Base-by-base conservation (phyloP, 2,329 filamentous ascomycete species). In the Bipolaris sorokiniana region DNA sequence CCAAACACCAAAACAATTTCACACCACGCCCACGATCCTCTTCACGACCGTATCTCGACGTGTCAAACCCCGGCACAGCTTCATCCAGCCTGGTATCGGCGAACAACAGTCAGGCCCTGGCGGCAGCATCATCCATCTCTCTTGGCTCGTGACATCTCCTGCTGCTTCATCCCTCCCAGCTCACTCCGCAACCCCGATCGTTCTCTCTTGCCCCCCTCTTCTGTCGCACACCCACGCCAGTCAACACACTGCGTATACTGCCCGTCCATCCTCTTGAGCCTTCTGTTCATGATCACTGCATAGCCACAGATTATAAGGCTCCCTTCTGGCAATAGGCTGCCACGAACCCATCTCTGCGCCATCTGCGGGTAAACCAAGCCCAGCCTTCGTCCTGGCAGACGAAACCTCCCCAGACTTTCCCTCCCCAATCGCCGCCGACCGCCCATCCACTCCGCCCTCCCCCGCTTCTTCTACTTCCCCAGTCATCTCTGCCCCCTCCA, bases 331-430 rank as follows among this genome's bases (percentile, higher is more conserved):
- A 63, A 61, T 46, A 48, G 58, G 61, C 67, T 64, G 59, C 64
- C 59, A 55, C 63, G 62, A 58, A 60, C 53, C 47, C 59, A 54
- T 62, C 65, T 62, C 64, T 68, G 70, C 71, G 59, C 62, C 62
- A 61, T 60, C 59, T 71, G 73, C 74, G 68, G 67, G 66, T 69
- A 72, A 72, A 69, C 65, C 57, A 58, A 61, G 51, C 61, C 62
- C 65, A 61, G 69, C 66, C 59, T 74, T 86, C 87, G 88, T 87
- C 84, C 88, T 91, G 89, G 89, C 88, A 84, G 84, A 89, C 86
- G 84, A 86, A 82, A 81, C 73, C 76, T 80, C 84, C 78, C 80
- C 79, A 75, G 77, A 79, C 76, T 76, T 75, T 77, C 77, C 79
- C 78, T 81, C 85, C 83, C 84, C 83, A 83, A 81, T 83, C 86